Conservation (phyloP, 345 rosid species). For the Raphanus sativus region DNA sequence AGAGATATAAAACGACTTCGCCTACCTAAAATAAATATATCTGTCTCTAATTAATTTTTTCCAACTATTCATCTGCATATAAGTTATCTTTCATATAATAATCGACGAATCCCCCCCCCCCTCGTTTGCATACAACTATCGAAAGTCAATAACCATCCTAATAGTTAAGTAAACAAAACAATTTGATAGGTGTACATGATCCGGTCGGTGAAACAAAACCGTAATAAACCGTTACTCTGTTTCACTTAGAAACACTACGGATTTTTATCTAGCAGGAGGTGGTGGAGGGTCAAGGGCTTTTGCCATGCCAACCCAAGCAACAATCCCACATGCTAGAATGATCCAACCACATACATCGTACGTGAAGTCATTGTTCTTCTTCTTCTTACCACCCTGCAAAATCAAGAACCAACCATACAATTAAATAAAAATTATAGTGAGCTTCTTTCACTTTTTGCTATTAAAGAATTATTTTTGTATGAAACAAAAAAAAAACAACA, state of each 20-base stretch:
- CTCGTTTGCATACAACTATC: too few species aligned
- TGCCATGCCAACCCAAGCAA: slow-evolving; percentile 84
- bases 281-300: slow-evolving; percentile 71
- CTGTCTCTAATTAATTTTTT: too few species aligned
- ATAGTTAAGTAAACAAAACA: too few species aligned
- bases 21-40: slow-evolving; percentile 15
- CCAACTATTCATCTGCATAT: neutral
- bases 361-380: slow-evolving; percentile 65
- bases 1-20: slow-evolving; percentile 5
- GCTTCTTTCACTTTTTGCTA: neutral
- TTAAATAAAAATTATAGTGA: neutral
- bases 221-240: too few species aligned
- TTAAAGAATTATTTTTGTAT: too few species aligned
- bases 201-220: too few species aligned
- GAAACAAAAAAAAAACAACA: neutral
- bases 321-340: slow-evolving; percentile 77
- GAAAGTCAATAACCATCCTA: too few species aligned
- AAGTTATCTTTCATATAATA: neutral
- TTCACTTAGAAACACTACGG: neutral
- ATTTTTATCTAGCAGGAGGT: slow-evolving; percentile 37
- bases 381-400: slow-evolving; percentile 27
- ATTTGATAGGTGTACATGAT: too few species aligned
- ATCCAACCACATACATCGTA: slow-evolving; percentile 90
- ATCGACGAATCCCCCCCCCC: neutral
- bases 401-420: neutral